These are phyloP conservation scores for Penicillium sp. DNA, from an alignment of 2,329 filamentous ascomycete genomes.

Conservation along the genomic window DNA sequence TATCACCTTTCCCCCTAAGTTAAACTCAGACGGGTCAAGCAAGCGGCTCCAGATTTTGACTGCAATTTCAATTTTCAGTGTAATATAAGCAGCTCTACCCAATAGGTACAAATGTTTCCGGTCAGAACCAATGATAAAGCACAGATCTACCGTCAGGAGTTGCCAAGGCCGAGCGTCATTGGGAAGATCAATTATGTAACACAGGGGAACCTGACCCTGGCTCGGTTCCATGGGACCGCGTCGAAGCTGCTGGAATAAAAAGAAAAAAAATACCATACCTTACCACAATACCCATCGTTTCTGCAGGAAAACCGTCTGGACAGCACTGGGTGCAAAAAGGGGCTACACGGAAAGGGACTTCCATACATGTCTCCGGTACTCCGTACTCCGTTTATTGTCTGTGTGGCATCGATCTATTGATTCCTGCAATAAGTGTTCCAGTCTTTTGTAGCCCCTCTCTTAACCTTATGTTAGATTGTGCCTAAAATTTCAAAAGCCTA, in stretches of 20 bases:
- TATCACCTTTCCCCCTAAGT: not conserved
- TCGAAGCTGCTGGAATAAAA: conserved; percentile 14
- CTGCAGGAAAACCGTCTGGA: too few relatives aligned
- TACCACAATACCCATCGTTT: too few relatives aligned
- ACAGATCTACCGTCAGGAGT: conserved; percentile 8
- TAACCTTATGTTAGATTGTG: not conserved
- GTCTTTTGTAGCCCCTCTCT: not conserved
- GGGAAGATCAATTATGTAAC: conserved; percentile 26
- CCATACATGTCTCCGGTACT: not conserved
- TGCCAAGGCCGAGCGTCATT: conserved; percentile 4
- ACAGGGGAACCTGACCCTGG: not conserved
- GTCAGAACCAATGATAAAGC: conserved; percentile 4
- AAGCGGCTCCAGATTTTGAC: conserved; percentile 1
- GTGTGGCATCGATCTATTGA: conserved; percentile 1
- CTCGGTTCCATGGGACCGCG: conserved; percentile 3
- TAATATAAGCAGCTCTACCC: not conserved
- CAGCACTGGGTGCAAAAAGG: not conserved
- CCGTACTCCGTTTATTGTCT: not conserved
- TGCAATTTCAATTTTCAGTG: conserved; percentile 2
- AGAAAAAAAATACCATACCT: not conserved
- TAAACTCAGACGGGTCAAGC: not conserved
- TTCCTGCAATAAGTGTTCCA: not conserved
- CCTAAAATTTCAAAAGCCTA: not conserved
- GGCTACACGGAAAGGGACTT: conserved; percentile 8
- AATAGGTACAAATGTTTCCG: conserved; percentile 1